Evolutionary conservation across 2,329 filamentous ascomycete species (phyloP).

Genomic region (Shiraia sp.): DNA sequence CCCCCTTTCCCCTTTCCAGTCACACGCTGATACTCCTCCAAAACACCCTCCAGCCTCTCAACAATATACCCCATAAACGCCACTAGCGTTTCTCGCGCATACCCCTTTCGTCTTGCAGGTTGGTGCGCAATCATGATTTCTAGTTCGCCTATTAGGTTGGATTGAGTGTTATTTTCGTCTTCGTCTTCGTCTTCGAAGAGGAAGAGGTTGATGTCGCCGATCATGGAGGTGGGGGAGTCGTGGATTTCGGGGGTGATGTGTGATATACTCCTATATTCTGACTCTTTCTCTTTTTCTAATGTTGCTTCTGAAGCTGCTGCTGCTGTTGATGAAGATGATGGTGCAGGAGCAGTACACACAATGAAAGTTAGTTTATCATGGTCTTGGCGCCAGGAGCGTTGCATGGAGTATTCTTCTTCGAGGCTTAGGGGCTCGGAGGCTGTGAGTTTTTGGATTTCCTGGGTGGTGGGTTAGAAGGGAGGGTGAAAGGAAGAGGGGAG

Average conservation of each 20-base stretch:
- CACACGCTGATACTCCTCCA: constrained; percentile 57
- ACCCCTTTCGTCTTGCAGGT: constrained; percentile 62
- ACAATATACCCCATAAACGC: constrained; percentile 72
- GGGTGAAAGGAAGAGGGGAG: neutral
- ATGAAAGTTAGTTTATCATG: constrained; percentile 93
- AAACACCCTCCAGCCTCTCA: constrained; percentile 56
- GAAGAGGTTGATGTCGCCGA: constrained; percentile 68
- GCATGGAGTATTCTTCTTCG: constrained; percentile 86
- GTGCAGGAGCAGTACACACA: constrained; percentile 56
- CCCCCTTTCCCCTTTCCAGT: constrained; percentile 9
- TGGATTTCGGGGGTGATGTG: constrained; percentile 31
- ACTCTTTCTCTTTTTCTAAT: too few species aligned
- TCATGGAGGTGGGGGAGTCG: constrained; percentile 58
- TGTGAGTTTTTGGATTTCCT: constrained; percentile 76
- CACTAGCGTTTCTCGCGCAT: constrained; percentile 67
- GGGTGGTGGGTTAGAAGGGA: constrained; percentile 1
- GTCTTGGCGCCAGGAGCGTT: constrained; percentile 80
- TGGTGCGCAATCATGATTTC: constrained; percentile 82
- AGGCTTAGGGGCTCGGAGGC: constrained; percentile 84
- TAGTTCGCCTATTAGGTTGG: constrained; percentile 66
- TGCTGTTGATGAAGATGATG: constrained; percentile 1
- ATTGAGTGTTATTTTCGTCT: constrained; percentile 10
- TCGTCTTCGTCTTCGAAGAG: constrained; percentile 53
- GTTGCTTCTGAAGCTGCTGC: too few species aligned
- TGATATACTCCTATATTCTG: too few species aligned